These are phyloP conservation scores for Ascochyta fabae DNA, from an alignment of 2,329 filamentous ascomycete genomes.

Conservation along the genomic window DNA sequence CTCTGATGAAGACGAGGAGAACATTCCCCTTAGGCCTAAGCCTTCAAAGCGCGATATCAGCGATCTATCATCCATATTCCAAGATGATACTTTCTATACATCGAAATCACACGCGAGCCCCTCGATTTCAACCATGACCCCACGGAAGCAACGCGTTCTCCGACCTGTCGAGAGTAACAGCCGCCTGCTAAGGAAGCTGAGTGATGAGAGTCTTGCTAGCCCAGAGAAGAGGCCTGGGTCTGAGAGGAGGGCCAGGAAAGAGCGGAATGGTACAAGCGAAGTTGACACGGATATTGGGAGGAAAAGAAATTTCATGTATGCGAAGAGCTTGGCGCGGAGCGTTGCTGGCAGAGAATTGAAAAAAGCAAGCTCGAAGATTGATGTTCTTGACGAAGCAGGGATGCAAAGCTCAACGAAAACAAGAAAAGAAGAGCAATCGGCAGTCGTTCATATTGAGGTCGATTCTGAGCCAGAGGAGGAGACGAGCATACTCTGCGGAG, in stretches of 20 bases:
- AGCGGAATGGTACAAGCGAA: constrained; percentile 22
- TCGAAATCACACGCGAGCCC: constrained; percentile 24
- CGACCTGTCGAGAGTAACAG: constrained; percentile 43
- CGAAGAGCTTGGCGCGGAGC: constrained; percentile 39
- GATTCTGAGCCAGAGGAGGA: constrained; percentile 34
- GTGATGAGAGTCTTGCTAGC: constrained; percentile 38
- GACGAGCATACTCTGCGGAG: constrained; percentile 41
- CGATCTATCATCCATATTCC: constrained; percentile 30
- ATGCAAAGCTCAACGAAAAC: constrained; percentile 8
- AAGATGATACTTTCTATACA: constrained; percentile 32
- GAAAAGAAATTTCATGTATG: constrained; percentile 29
- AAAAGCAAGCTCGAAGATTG: constrained; percentile 22
- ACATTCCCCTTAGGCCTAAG: constrained; percentile 34
- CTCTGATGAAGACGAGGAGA: constrained; percentile 35
- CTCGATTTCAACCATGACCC: constrained; percentile 21
- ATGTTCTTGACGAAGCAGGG: constrained; percentile 20
- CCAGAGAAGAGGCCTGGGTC: constrained; percentile 33
- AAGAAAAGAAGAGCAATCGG: constrained; percentile 9
- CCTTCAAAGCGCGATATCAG: constrained; percentile 33
- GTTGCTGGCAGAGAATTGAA: constrained; percentile 30
- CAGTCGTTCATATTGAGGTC: constrained; percentile 15
- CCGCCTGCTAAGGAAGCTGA: constrained; percentile 35
- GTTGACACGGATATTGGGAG: constrained; percentile 25
- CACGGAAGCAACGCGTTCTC: constrained; percentile 43
- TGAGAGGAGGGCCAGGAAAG: constrained; percentile 24